Evolutionary conservation across 805 yeast species (phyloP), one percentile per base, ranked within the genome.

Genomic region (Jamesozyma hellenica): DNA sequence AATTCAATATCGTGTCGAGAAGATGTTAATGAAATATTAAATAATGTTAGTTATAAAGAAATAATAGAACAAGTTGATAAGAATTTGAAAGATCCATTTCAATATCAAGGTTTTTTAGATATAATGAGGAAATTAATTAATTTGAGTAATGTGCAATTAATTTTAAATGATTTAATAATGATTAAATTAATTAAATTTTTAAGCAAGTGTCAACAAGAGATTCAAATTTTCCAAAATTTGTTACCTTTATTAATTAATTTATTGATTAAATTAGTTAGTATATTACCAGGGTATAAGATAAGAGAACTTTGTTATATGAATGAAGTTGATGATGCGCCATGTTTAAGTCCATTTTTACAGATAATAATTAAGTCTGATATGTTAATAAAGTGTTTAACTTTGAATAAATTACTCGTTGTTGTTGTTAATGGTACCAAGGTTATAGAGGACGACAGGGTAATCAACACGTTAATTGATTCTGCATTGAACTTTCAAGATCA

Each of bases 91-190:
- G 65, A 61, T 35, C 63, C 64, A 4, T 42, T 58, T 42, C 56
- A 57, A 38, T 56, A 42, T 30, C 63, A 59, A 43, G 63, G 64
- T 1, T 51, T 50, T 29, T 36, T 61, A 7, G 60, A 56, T 40
- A 39, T 58, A 13, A 26, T 51, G 4, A 55, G 45, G 32, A 61
- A 61, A 42, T 36, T 53, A 12, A n/a, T n/a, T n/a, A n/a, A n/a
- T n/a, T n/a, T n/a, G n/a, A n/a, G n/a, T n/a, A n/a, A n/a, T n/a
- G n/a, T n/a, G n/a, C n/a, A n/a, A n/a, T n/a, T n/a, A n/a, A n/a
- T n/a, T n/a, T n/a, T n/a, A n/a, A n/a, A n/a, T n/a, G n/a, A n/a
- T n/a, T n/a, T n/a, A n/a, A n/a, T n/a, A n/a, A n/a, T n/a, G n/a
- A n/a, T n/a, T n/a, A 35, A 28, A 9, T 33, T 61, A 7, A 39